Conservation (phyloP, 2,329 filamentous ascomycete genomes). For the Calonectria ilicicola region DNA sequence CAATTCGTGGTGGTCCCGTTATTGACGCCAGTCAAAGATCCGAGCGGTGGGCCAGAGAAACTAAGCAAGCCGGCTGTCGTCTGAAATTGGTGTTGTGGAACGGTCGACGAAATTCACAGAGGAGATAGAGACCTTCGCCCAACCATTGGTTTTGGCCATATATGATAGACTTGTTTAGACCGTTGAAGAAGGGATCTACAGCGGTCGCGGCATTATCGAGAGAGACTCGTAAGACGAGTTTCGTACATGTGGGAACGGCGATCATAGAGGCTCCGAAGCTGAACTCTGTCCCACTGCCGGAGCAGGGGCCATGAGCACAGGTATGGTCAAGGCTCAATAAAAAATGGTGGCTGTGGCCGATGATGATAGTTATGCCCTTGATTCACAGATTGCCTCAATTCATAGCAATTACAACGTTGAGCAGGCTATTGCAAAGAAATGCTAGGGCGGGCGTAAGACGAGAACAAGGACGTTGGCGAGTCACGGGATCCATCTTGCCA, state of each 20-base stretch:
- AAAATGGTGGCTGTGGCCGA: neutral
- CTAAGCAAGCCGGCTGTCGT: neutral
- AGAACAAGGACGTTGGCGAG: neutral
- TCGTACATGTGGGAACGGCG: conserved; percentile 1
- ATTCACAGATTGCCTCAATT: neutral
- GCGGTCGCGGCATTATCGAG: conserved; percentile 6
- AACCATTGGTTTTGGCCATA: neutral
- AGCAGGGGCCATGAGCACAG: conserved; percentile 5
- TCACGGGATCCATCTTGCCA: conserved; percentile 9
- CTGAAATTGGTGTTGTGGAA: neutral
- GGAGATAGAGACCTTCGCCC: neutral
- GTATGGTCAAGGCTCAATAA: neutral
- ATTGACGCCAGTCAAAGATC: neutral
- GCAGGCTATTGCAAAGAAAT: neutral
- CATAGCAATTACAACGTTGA: neutral
- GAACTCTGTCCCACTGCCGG: conserved; percentile 1
- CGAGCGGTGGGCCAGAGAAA: neutral
- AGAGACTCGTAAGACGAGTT: conserved; percentile 14
- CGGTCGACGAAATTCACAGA: neutral
- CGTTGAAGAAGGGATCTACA: conserved; percentile 2
- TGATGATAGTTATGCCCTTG: neutral
- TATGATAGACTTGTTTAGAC: neutral
- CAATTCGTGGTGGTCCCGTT: neutral
- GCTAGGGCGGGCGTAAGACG: neutral
- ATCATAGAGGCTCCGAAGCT: neutral